Evolutionary conservation across 805 yeast genomes (phyloP).

Genomic region (Candida multigemmis): DNA sequence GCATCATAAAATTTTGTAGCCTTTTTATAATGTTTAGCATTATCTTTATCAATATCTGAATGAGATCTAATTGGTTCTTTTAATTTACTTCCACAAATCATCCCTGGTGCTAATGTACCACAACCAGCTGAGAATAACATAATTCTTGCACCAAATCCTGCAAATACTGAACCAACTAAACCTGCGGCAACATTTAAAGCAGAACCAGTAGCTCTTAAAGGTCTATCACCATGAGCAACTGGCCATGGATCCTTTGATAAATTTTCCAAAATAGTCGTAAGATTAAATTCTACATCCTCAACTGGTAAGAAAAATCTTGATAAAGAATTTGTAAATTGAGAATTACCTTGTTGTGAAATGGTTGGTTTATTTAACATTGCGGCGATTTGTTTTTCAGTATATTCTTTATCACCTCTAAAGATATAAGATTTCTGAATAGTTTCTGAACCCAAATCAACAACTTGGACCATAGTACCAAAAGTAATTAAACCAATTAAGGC

Average conservation of each 20-base stretch:
- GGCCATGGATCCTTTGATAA: constrained; percentile 81
- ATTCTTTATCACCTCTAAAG: constrained; percentile 51
- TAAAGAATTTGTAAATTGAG: constrained; percentile 5
- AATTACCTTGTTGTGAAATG: constrained; percentile 3
- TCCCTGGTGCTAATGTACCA: constrained; percentile 59
- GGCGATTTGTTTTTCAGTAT: constrained; percentile 35
- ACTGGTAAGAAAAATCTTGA: constrained; percentile 38
- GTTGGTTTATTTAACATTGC: constrained; percentile 9
- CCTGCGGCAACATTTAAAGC: constrained; percentile 43
- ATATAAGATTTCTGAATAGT: constrained; percentile 21
- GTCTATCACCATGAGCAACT: constrained; percentile 39
- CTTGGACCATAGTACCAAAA: constrained; percentile 50
- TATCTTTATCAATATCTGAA: constrained; percentile 41
- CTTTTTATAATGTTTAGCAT: constrained; percentile 23
- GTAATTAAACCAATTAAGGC: constrained; percentile 50
- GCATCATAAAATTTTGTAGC: constrained; percentile 40
- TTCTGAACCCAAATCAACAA: constrained; percentile 41
- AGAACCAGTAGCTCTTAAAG: constrained; percentile 48
- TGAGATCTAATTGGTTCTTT: constrained; percentile 63
- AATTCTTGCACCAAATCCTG: constrained; percentile 53
- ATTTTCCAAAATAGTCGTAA: constrained; percentile 40
- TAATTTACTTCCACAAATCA: constrained; percentile 44
- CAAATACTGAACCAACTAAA: constrained; percentile 27
- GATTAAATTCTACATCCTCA: constrained; percentile 40
- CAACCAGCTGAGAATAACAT: constrained; percentile 82